Conservation (phyloP, 768 basidiomycete genomes). For the Suillus sp. region DNA sequence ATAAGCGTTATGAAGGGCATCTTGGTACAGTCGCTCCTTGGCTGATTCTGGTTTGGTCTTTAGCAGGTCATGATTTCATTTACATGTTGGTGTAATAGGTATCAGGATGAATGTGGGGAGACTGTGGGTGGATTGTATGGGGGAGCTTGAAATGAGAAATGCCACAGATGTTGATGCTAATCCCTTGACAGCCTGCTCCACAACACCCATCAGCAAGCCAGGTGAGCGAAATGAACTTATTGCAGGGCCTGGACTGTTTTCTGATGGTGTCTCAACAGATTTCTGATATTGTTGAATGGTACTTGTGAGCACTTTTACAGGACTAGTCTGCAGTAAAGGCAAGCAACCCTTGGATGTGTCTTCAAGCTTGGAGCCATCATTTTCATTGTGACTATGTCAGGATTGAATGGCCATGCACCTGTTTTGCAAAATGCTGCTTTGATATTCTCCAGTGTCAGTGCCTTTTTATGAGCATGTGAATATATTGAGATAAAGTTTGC, state of each 20-base stretch:
- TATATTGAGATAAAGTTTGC: too few species aligned
- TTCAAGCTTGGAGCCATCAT: slow-evolving; percentile 41
- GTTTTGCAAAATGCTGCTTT: slow-evolving; percentile 40
- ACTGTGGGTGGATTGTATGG: too few species aligned
- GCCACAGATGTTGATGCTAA: background rate
- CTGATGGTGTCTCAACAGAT: background rate
- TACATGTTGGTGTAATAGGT: slow-evolving; percentile 1
- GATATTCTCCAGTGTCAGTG: slow-evolving; percentile 37
- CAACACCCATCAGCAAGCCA: too few species aligned
- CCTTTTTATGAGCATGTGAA: slow-evolving; percentile 5
- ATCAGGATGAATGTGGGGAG: slow-evolving; percentile 5
- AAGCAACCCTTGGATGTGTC: slow-evolving; percentile 22
- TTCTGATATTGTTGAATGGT: slow-evolving; percentile 8
- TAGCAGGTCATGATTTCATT: slow-evolving; percentile 5
- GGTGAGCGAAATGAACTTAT: too few species aligned
- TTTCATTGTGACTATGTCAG: slow-evolving; percentile 30
- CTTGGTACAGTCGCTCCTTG: background rate
- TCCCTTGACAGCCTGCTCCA: background rate
- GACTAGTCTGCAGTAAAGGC: slow-evolving; percentile 23
- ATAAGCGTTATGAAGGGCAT: slow-evolving; percentile 9
- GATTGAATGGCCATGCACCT: slow-evolving; percentile 42
- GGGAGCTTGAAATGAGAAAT: too few species aligned
- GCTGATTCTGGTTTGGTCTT: background rate
- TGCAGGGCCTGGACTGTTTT: too few species aligned
- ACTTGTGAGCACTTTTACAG: slow-evolving; percentile 7